Conservation (phyloP, 1,139 yeast species). For the Hansenula sp. region DNA sequence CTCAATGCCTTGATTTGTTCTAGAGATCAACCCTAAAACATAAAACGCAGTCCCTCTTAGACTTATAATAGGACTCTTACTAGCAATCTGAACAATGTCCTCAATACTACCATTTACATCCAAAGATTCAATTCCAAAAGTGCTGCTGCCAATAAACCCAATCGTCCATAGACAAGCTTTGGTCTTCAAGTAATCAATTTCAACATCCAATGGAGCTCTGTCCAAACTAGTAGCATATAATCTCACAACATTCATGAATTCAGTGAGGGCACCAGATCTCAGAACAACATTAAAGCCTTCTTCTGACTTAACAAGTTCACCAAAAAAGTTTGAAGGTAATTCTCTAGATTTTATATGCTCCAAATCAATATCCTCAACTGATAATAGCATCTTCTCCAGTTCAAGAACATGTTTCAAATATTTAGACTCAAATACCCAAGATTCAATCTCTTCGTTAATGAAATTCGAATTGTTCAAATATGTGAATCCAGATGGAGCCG, state of each 20-base stretch:
- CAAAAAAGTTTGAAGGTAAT: slow-evolving; percentile 72
- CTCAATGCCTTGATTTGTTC: slow-evolving; percentile 77
- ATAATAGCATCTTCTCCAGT: slow-evolving; percentile 36
- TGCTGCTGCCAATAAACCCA: slow-evolving; percentile 75
- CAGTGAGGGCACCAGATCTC: slow-evolving; percentile 43
- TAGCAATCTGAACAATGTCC: slow-evolving; percentile 50
- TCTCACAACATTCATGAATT: slow-evolving; percentile 38
- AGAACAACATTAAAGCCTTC: slow-evolving; percentile 63
- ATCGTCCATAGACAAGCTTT: slow-evolving; percentile 86
- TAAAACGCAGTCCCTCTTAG: slow-evolving; percentile 75
- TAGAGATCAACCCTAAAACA: slow-evolving; percentile 70
- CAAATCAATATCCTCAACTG: slow-evolving; percentile 8
- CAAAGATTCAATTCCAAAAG: slow-evolving; percentile 62
- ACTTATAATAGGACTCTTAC: slow-evolving; percentile 54
- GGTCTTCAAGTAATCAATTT: slow-evolving; percentile 37
- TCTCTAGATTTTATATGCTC: slow-evolving; percentile 11
- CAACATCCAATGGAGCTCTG: slow-evolving; percentile 13
- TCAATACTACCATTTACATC: slow-evolving; percentile 58
- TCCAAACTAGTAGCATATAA: slow-evolving; percentile 24
- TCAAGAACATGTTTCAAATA: slow-evolving; percentile 49
- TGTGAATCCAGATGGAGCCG: slow-evolving; percentile 53
- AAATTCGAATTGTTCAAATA: slow-evolving; percentile 48
- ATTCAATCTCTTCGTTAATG: slow-evolving; percentile 52
- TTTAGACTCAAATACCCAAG: slow-evolving; percentile 51
- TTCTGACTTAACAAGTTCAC: slow-evolving; percentile 73